Percentiles rank a stretch among this genome's conserved stretches.
Conservation (phyloP, 345 rosid species). For the Erysimum cheiranthoides region DNA sequence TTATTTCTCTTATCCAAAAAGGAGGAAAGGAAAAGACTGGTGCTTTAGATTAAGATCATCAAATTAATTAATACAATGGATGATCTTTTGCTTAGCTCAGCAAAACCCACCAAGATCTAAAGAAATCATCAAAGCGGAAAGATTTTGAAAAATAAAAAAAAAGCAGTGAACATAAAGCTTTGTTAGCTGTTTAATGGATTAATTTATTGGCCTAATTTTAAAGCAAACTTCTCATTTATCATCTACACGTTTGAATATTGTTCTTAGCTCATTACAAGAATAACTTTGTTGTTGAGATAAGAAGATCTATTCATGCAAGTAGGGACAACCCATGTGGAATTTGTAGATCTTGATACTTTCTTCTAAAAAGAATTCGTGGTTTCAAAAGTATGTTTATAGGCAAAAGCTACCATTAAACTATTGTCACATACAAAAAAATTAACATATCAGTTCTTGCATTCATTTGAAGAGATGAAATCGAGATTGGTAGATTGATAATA, state of each 20-base stretch:
- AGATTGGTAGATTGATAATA: not conserved
- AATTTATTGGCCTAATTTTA: slow-evolving; percentile 28
- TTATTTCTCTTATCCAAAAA: slow-evolving; percentile 41
- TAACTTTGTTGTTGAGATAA: slow-evolving; percentile 39
- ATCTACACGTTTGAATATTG: slow-evolving; percentile 39
- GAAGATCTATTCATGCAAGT: slow-evolving; percentile 46
- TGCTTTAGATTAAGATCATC: slow-evolving; percentile 35
- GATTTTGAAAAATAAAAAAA: slow-evolving; percentile 24
- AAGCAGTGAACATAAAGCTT: slow-evolving; percentile 41
- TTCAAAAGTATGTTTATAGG: slow-evolving; percentile 33
- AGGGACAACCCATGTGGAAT: slow-evolving; percentile 47
- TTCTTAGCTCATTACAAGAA: slow-evolving; percentile 7
- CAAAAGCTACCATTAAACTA: slow-evolving; percentile 38
- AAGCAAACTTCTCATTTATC: slow-evolving; percentile 35
- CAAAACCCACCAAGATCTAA: slow-evolving; percentile 45
- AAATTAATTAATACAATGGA: slow-evolving; percentile 22
- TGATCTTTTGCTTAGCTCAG: slow-evolving; percentile 45
- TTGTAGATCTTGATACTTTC: slow-evolving; percentile 37
- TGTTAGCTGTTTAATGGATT: slow-evolving; percentile 39
- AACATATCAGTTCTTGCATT: slow-evolving; percentile 19
- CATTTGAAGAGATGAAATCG: slow-evolving; percentile 23
- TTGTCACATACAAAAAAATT: slow-evolving; percentile 21
- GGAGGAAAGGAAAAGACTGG: slow-evolving; percentile 38
- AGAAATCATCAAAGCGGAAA: slow-evolving; percentile 41
- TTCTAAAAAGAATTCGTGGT: slow-evolving; percentile 35